Evolutionary conservation across 2,329 filamentous ascomycete genomes (phyloP).

Genomic region (Pyrenochaeta sp.): DNA sequence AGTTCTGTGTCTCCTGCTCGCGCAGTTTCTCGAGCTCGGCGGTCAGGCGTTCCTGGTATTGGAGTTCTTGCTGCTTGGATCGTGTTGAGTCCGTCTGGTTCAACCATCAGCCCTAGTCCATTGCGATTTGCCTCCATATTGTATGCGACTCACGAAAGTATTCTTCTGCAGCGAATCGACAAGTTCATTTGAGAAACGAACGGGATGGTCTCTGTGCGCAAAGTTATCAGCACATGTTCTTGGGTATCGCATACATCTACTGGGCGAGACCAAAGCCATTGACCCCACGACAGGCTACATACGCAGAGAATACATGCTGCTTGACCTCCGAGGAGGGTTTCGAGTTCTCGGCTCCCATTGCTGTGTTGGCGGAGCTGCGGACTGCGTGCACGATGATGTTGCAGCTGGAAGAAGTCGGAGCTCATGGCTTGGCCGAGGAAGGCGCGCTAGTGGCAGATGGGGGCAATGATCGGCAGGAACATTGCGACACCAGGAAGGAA

Average conservation of each 20-base stretch:
- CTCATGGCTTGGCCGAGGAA: constrained; percentile 37
- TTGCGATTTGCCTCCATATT: not conserved
- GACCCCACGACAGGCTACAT: constrained; percentile 37
- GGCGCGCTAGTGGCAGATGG: constrained; percentile 26
- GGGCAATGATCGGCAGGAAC: constrained; percentile 26
- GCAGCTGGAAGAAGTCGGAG: constrained; percentile 42
- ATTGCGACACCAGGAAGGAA: constrained; percentile 27
- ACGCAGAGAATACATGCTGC: constrained; percentile 71
- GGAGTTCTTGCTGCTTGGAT: constrained; percentile 81
- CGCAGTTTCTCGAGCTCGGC: constrained; percentile 84
- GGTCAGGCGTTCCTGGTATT: constrained; percentile 86
- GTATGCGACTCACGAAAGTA: constrained; percentile 71
- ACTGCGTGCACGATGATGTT: constrained; percentile 36
- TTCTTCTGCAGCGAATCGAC: constrained; percentile 84
- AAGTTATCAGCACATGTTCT: constrained; percentile 41
- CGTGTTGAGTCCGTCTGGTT: constrained; percentile 86
- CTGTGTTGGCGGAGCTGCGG: constrained; percentile 34
- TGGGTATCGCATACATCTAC: not conserved
- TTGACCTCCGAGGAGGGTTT: constrained; percentile 63
- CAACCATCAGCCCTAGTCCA: constrained; percentile 14
- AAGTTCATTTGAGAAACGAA: constrained; percentile 80
- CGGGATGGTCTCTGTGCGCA: constrained; percentile 64
- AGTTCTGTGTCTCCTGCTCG: constrained; percentile 72
- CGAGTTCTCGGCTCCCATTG: constrained; percentile 70
- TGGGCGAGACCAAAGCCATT: constrained; percentile 30